A percentile compares a stretch with the other conserved stretches of the same genome.
phyloP scores from a whole-genome alignment of 2,329 filamentous ascomycete species.

The Hymenoscyphus repandus region DNA sequence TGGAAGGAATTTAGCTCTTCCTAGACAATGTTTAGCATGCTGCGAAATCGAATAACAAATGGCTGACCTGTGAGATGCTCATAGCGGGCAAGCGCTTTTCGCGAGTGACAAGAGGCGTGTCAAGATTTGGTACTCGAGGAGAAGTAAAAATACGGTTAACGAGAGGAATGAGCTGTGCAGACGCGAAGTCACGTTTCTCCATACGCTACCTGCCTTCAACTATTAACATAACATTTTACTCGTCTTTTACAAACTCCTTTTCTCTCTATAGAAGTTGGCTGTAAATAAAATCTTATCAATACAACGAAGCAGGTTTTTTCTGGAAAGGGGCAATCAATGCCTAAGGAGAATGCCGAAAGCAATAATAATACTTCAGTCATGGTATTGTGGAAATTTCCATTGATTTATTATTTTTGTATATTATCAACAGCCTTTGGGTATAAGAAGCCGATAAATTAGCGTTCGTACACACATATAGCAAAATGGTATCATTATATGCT shows the following conservation, averaged over 20 bases:
- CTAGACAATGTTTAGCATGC: slow-evolving; percentile 16
- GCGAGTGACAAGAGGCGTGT: not conserved
- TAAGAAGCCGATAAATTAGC: too few species aligned
- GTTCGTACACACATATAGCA: not conserved
- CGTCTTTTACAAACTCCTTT: too few species aligned
- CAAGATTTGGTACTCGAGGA: not conserved
- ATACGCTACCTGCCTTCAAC: not conserved
- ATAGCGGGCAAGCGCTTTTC: slow-evolving; percentile 26
- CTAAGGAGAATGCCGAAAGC: too few species aligned
- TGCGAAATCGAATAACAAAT: not conserved
- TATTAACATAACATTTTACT: not conserved
- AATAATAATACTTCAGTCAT: too few species aligned
- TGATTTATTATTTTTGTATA: too few species aligned
- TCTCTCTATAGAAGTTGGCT: too few species aligned
- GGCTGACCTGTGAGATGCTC: slow-evolving; percentile 36
- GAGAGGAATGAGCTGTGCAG: not conserved
- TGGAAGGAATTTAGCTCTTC: slow-evolving; percentile 28
- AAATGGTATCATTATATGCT: not conserved
- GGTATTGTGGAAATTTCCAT: too few species aligned
- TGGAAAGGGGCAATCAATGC: too few species aligned
- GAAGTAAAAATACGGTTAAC: not conserved
- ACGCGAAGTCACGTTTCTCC: not conserved
- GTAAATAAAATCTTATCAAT: too few species aligned
- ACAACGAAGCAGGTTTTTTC: too few species aligned
- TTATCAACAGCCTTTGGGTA: too few species aligned